phyloP scores from a whole-genome alignment of 306 rosid species.

The Dicorynia guianensis region DNA sequence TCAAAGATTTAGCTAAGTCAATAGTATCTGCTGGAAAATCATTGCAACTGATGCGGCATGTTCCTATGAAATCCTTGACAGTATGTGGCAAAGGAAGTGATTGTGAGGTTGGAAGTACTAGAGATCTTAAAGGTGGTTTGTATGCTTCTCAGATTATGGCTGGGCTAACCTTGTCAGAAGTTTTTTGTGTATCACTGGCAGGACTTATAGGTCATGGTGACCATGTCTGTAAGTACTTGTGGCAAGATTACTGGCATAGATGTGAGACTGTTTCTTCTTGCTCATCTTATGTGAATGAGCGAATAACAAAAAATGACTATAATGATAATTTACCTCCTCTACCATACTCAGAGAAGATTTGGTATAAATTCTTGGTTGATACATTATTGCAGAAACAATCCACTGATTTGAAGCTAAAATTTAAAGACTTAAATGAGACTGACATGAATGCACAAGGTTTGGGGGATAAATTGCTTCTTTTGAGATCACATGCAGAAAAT shows the following conservation, averaged over 20 bases:
- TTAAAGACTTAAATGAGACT: conserved; percentile 40
- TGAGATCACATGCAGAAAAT: conserved; percentile 68
- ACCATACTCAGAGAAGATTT: conserved; percentile 62
- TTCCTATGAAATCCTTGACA: conserved; percentile 52
- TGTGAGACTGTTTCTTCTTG: conserved; percentile 40
- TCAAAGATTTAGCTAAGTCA: conserved; percentile 79
- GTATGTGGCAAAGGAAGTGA: conserved; percentile 57
- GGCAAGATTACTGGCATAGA: conserved; percentile 58
- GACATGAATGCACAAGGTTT: conserved; percentile 41
- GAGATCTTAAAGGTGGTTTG: conserved; percentile 45
- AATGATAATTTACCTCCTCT: conserved; percentile 45
- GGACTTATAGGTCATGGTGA: conserved; percentile 91
- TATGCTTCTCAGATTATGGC: conserved; percentile 59
- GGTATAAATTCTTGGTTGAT: conserved; percentile 79
- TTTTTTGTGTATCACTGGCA: conserved; percentile 79
- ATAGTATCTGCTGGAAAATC: conserved; percentile 95
- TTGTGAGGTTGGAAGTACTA: conserved; percentile 54
- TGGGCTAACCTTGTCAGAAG: conserved; percentile 81
- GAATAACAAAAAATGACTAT: conserved; percentile 44
- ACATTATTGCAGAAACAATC: conserved; percentile 59
- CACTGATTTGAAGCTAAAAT: conserved; percentile 49
- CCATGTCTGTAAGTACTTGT: conserved; percentile 68
- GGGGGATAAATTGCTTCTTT: conserved; percentile 49
- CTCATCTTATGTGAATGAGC: conserved; percentile 41
- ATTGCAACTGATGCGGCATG: conserved; percentile 85